Base-by-base conservation (phyloP, 345 rosid genomes). In the Raphanus sativus region DNA sequence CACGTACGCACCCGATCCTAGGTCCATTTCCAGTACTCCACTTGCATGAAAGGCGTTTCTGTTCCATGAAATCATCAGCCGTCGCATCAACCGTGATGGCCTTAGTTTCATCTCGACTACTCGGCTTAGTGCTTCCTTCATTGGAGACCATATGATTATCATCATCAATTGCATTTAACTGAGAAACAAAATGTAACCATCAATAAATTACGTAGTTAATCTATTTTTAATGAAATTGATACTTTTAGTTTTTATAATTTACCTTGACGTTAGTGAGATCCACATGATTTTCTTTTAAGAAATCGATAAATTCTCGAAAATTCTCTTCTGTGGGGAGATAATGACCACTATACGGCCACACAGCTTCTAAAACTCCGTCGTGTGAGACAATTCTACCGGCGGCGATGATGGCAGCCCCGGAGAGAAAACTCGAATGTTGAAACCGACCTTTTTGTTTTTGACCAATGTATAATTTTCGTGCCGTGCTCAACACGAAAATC, bases 321-420 rank as follows among this genome's bases (percentile, higher is more conserved):
- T 95, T 90, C n/a, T 89, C 99, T 59, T 92, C 98, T 0, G 97
- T 95, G 7, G 99, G 99, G 65, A 60, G 97, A 77, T 95, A 95
- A 78, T 95, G 99, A 59, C 99, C 99, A 58, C 99, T 95, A 65
- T 95, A 92, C 0, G 98, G 97, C 99, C 98, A 95, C 34, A 92
- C 83, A 26, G 98, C 98, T 95, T 90, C 67, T 45, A 86, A 12
- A 66, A 82, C 77, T 17, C 96, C 96, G 1, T 65, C 54, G 17
- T 25, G 89, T 2, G 82, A 89, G 6, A 88, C 85, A 73, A 92
- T 73, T 84, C 91, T 83, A 12, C 97, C 91, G 1, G 94, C 92
- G 3, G 94, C 88, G 2, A 84, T 83, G 25, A 92, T 85, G 5
- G 98, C 94, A 1, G 85, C 98, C 0, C 98, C 96, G 4, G 94